phyloP scores from a whole-genome alignment of 2,329 filamentous ascomycete species.

The Albifimbria verrucaria region DNA sequence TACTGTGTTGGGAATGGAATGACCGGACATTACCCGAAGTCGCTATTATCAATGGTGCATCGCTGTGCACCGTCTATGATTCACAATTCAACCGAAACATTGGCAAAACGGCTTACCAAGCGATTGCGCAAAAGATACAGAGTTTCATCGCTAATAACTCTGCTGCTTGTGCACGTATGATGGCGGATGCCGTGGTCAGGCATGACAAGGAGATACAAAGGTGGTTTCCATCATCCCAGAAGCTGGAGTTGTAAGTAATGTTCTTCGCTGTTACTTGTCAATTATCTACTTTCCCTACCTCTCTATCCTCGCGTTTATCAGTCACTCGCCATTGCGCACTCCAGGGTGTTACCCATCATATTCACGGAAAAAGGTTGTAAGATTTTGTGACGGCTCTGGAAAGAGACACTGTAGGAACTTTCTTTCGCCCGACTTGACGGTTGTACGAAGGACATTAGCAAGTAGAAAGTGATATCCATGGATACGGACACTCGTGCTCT shows the following conservation, averaged over 20 bases:
- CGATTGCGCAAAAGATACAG: not conserved
- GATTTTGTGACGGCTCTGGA: constrained; percentile 4
- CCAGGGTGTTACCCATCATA: constrained; percentile 5
- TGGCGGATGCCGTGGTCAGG: constrained; percentile 6
- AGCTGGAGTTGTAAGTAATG: constrained; percentile 7
- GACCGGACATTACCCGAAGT: too few species aligned
- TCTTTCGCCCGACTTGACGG: not conserved
- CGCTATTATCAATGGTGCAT: constrained; percentile 8
- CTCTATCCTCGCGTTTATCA: not conserved
- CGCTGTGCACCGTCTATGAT: constrained; percentile 5
- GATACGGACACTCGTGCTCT: not conserved
- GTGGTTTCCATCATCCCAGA: constrained; percentile 5
- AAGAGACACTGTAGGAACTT: constrained; percentile 8
- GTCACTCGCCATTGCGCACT: not conserved
- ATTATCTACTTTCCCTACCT: not conserved
- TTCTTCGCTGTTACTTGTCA: not conserved
- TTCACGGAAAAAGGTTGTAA: constrained; percentile 3
- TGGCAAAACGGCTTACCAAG: constrained; percentile 1
- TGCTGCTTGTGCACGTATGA: constrained; percentile 7
- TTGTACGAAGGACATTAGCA: not conserved
- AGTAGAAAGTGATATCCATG: not conserved
- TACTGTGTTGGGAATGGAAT: too few species aligned
- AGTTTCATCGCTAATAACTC: not conserved
- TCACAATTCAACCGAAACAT: constrained; percentile 5
- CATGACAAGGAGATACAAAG: constrained; percentile 10